Evolutionary conservation across 805 yeast genomes (phyloP), one percentile per base, ranked within the genome.

Genomic region (Wickerhamiella sorbophila): DNA sequence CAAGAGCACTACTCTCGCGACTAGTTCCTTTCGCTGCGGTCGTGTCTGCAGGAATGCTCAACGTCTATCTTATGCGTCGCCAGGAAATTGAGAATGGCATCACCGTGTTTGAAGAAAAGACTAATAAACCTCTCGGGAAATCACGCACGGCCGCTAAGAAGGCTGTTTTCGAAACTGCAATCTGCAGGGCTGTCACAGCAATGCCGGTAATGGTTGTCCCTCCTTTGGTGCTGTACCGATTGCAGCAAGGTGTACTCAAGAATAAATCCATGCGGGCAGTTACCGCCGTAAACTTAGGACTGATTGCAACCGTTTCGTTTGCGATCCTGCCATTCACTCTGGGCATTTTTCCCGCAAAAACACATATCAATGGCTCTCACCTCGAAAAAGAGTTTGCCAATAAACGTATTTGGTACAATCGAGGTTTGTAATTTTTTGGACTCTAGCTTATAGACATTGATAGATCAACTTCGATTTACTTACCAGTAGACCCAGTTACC

Each of bases 11-110:
- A 24, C 62, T 91, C 43, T 79, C 87, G 33, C 77, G 99, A 51
- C 69, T 91, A 44, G 94, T 91, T 10, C 99, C 99, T 5, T 91
- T 91, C 65, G 97, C 97, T 0, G 99, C 99, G 1, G 99, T 91
- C 29, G 96, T 87, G 1, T 77, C 91, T 40, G 99, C 99, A 1
- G 97, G 98, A 57, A 69, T 91, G 27, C 94, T 86, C 32, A 91
- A 91, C 52, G 95, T 91, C n/a, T 85, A 84, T 55, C 70, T 93
- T 46, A 91, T 91, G 98, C 76, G 99, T 65, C 75, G 88, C 44
- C 93, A 87, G 61, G 99, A 91, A 63, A 77, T 91, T 56, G 76
- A 75, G 52, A 80, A 53, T 40, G 69, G 69, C 16, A 64, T 64
- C 43, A 46, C 64, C 4, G 78, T 47, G 31, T 59, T 46, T 39